Evolutionary conservation across 225 moss, liverwort and hornwort species (phyloP), one percentile per base, ranked within the genome.

Genomic region (Sphagnum contortum): DNA sequence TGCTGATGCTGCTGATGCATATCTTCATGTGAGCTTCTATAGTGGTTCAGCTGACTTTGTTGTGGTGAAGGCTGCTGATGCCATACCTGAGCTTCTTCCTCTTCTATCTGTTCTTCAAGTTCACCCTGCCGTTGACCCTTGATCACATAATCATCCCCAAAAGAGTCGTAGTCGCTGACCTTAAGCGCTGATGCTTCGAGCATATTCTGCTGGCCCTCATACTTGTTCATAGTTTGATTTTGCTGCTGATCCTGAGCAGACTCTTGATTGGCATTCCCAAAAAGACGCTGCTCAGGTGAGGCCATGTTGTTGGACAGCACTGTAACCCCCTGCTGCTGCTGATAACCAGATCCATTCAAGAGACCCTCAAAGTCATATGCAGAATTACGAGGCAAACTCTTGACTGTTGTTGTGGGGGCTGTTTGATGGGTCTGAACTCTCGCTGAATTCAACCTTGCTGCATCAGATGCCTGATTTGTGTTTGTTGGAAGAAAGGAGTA

Each of bases 151-250:
- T 96, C 92, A 74, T 75, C 78, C 72, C 95, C 87, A 73, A 90
- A 78, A 75, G 88, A 96, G 68, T 90, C 91, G 70, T 96, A 96
- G 71, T 96, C 90, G 77, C 88, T 86, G 72, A 90, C 84, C 78
- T 96, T 96, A 70, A 96, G 45, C 6, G 92, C 88, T 72, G 89
- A 75, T 4, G 77, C 87, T 73, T 91, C 90, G 61, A 83, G 64
- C 6, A 82, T 64, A 71, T 75, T 88, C 71, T 92, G 95, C 51
- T 75, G 76, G 29, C 84, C 74, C 68, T 81, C 92, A 68, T 90
- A 90, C 49, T 71, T 75, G 66, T 64, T 82, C 70, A 90, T 92
- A 63, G 65, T 85, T 64, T 85, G 88, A 47, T 84, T 80, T 29
- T 29, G 29, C 29, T 29, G 29, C 29, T 29, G 29, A 66, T 81